phyloP scores from a whole-genome alignment of 73 alveolate genomes.

The Paraurostyla sp. region DNA sequence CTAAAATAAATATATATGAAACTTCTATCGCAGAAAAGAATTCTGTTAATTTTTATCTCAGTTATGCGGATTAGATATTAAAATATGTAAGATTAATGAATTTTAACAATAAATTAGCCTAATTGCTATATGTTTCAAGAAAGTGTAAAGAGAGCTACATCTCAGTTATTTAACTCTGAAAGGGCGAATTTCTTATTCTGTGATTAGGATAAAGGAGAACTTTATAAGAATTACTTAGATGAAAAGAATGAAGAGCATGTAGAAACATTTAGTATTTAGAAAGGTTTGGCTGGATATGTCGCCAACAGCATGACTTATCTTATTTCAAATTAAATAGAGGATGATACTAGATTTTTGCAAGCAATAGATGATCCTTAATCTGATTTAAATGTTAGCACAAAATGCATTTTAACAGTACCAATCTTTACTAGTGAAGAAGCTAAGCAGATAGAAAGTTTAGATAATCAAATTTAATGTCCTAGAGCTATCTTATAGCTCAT shows the following conservation, averaged over 20 bases:
- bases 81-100: constrained; percentile 12
- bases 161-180: constrained; percentile 21
- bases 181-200: constrained; percentile 44
- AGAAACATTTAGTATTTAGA: constrained; percentile 38
- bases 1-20: constrained; percentile 37
- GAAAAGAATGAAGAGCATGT: constrained; percentile 15
- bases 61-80: constrained; percentile 21
- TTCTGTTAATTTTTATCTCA: constrained; percentile 44
- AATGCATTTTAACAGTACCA: constrained; percentile 13
- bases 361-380: constrained; percentile 46
- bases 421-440: constrained; percentile 28
- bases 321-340: constrained; percentile 44
- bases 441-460: not conserved
- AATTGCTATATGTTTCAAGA: constrained; percentile 34
- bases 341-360: constrained; percentile 43
- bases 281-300: constrained; percentile 54
- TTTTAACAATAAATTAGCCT: constrained; percentile 1
- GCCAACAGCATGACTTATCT: constrained; percentile 29
- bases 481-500: constrained; percentile 31
- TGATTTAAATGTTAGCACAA: not conserved
- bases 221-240: constrained; percentile 24
- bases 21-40: constrained; percentile 28
- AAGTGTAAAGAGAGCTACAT: constrained; percentile 25
- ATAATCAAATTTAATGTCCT: constrained; percentile 40
- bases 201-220: constrained; percentile 46